Percentiles rank a stretch among this genome's conserved stretches.
Evolutionary conservation across 805 yeast genomes (phyloP).

Genomic region (Metschnikowia kofuensis): DNA sequence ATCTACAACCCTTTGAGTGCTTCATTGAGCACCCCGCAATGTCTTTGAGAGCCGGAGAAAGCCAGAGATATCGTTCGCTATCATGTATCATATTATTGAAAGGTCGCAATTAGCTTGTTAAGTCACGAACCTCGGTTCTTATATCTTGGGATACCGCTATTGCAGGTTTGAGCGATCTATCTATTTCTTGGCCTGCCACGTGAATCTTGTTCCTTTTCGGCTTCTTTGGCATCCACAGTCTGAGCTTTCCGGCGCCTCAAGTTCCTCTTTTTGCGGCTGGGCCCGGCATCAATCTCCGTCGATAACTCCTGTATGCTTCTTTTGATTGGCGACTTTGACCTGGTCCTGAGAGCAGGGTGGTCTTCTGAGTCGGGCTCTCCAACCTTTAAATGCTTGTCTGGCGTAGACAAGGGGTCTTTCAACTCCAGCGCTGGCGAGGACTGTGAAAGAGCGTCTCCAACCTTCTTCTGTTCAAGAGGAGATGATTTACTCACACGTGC

Average conservation of each 20-base stretch:
- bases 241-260: conserved; percentile 7
- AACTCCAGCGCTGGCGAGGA: background rate
- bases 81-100: too few relatives aligned
- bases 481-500: background rate
- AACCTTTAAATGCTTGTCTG: conserved; percentile 4
- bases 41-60: too few relatives aligned
- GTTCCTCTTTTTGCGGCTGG: conserved; percentile 9
- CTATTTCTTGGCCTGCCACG: conserved; percentile 14
- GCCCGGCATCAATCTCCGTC: conserved; percentile 16
- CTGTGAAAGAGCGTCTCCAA: background rate
- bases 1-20: too few relatives aligned
- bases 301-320: conserved; percentile 19
- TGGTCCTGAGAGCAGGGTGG: conserved; percentile 18
- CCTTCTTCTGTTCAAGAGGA: background rate
- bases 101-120: too few relatives aligned
- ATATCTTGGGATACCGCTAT: too few relatives aligned
- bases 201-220: conserved; percentile 5
- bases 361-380: conserved; percentile 1
- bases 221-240: conserved; percentile 2
- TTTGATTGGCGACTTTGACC: conserved; percentile 20
- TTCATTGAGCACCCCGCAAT: too few relatives aligned
- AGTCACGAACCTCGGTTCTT: too few relatives aligned
- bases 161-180: background rate
- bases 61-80: too few relatives aligned
- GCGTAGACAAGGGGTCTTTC: background rate